Percentiles rank a stretch among this genome's conserved stretches.
Conservation (phyloP, 2,329 filamentous ascomycete species). For the Lecanicillium sp. region DNA sequence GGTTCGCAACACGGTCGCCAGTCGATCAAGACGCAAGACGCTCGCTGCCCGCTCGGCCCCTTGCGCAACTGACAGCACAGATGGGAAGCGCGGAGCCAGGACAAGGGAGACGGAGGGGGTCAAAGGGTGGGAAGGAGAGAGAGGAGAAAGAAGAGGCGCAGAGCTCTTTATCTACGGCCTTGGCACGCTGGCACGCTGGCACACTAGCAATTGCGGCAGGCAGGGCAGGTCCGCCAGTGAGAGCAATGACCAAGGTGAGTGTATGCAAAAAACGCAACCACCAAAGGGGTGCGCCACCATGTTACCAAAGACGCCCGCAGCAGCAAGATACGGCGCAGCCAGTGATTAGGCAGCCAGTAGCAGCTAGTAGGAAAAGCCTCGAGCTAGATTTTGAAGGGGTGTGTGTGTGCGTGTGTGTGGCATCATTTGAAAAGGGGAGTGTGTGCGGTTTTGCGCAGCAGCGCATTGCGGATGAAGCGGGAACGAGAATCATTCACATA, state of each 20-base stretch:
- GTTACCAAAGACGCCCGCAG: too few relatives aligned
- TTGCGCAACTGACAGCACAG: neutral
- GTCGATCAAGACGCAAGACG: neutral
- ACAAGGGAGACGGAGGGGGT: neutral
- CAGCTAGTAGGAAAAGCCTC: neutral
- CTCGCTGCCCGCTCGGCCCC: constrained; percentile 8
- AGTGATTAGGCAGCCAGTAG: neutral
- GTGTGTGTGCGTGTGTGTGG: too few relatives aligned
- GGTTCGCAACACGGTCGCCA: neutral
- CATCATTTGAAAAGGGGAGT: neutral
- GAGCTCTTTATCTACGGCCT: too few relatives aligned
- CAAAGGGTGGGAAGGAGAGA: neutral
- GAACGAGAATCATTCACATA: constrained; percentile 1
- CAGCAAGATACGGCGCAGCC: too few relatives aligned
- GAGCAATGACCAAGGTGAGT: constrained; percentile 5
- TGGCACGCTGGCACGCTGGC: constrained; percentile 1
- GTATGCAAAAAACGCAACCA: too few relatives aligned
- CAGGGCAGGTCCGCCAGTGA: neutral
- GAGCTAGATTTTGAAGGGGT: too few relatives aligned
- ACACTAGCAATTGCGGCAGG: too few relatives aligned
- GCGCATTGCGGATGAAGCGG: neutral
- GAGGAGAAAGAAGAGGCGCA: neutral
- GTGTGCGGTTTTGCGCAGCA: too few relatives aligned
- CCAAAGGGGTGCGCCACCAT: too few relatives aligned
- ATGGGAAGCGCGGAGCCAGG: neutral